A percentile compares a stretch with the other conserved stretches of the same genome.
These are phyloP conservation scores for Flaveria sonorensis DNA, from an alignment of 129 eudicot species.

Conservation along the genomic window DNA sequence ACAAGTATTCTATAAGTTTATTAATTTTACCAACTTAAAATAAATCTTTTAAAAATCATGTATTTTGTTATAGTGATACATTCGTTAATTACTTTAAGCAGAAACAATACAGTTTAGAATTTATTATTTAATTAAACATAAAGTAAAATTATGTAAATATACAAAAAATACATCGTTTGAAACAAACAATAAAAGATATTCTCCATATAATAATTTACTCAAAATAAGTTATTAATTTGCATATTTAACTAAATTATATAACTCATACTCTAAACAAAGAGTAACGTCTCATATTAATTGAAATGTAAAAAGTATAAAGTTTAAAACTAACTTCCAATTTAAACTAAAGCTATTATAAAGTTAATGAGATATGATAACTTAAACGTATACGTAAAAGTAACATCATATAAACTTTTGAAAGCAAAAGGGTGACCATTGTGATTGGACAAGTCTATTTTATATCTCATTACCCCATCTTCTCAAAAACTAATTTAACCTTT, in stretches of 20 bases:
- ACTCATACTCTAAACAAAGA: background rate
- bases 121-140: background rate
- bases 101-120: background rate
- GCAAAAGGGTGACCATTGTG: slow-evolving; percentile 27
- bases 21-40: background rate
- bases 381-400: slow-evolving; percentile 31
- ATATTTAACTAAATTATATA: background rate
- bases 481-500: slow-evolving; percentile 16
- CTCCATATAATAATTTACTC: background rate
- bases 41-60: background rate
- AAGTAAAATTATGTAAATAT: background rate
- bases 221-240: background rate
- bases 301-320: background rate
- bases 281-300: background rate
- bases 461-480: slow-evolving; percentile 11
- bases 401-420: slow-evolving; percentile 13
- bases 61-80: background rate
- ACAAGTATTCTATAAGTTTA: background rate
- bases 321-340: slow-evolving; percentile 3
- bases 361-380: background rate
- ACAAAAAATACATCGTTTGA: background rate
- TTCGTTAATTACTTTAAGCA: background rate
- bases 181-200: background rate
- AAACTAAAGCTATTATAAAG: slow-evolving; percentile 3
- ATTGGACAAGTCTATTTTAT: slow-evolving; percentile 22